Evolutionary conservation across 495 filamentous ascomycete genomes (phyloP), one percentile per base, ranked within the genome.

Genomic region (Poronia punctata): DNA sequence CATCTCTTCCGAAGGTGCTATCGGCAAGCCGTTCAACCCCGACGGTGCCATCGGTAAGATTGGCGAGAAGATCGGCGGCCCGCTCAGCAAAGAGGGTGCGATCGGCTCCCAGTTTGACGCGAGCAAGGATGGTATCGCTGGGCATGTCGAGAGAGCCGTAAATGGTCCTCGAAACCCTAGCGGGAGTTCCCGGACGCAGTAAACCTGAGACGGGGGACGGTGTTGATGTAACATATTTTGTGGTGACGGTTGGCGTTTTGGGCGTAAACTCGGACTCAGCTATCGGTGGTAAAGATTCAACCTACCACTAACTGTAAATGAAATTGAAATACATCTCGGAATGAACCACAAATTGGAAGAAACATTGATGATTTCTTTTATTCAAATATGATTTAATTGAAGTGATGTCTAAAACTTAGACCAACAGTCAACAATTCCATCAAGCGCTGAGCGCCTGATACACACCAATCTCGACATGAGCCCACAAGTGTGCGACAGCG

Each of bases 401-500:
- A n/a, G n/a, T n/a, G n/a, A n/a, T n/a, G n/a, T n/a, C n/a, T n/a
- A n/a, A n/a, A n/a, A n/a, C n/a, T n/a, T n/a, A n/a, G n/a, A n/a
- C n/a, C n/a, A n/a, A n/a, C n/a, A n/a, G n/a, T n/a, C n/a, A n/a
- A n/a, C n/a, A n/a, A n/a, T n/a, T n/a, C n/a, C n/a, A n/a, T n/a
- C n/a, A n/a, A n/a, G n/a, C n/a, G n/a, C n/a, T n/a, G n/a, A 40
- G 27, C 19, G 38, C 46, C 3, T 32, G 26, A 37, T 72, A 70
- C 2, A 70, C 48, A 12, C 48, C 49, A 7, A 52, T 39, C 45
- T 70, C 68, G 10, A 70, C 45, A 4, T 52, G 43, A 1, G 31
- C 56, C 68, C 66, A 68, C 15, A 70, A 29, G 1, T 55, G 52
- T 19, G 68, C 28, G 2, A 71, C 64, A 24, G 61, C 48, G n/a